Base-by-base conservation (phyloP, 2,329 filamentous ascomycete species). In the Ophiocordyceps sinensis region DNA sequence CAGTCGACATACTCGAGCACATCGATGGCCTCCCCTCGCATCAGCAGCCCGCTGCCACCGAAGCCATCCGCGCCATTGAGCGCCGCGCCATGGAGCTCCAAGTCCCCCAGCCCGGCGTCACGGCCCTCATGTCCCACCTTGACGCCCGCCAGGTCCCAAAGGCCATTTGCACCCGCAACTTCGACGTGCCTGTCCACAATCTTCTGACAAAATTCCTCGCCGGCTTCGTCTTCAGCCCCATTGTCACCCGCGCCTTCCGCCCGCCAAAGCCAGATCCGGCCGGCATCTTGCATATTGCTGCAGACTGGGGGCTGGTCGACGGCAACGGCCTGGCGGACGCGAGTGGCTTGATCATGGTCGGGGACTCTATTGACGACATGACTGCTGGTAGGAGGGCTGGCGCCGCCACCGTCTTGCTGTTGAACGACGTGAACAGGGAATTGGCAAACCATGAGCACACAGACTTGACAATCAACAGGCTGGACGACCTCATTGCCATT, bases 131-230 rank as follows among this genome's bases (percentile, higher is more conserved):
- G 84, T 64, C 75, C 43, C 94, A 91, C 58, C 76, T 96, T 15
- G 79, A 91, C 53, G 54, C 62, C 7, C 71, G 72, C 26, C 60
- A 63, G 6, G 58, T 95, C 28, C 76, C 67, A 50, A 91, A 93
- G 60, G 89, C 76, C 14, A 87, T 96, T 47, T 95, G 88, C 64
- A 96, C 91, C 3, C 75, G 91, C 54, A 96, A 98, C 65, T 96
- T 95, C 54, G 85, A 89, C 52, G 66, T 74, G 8, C 85, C 85
- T 6, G 85, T 91, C 2, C 63, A 70, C 37, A 80, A 88, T 58
- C 70, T 93, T 3, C 70, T 95, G 4, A 63, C 64, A 40, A 91
- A 79, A 38, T 91, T 91, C 58, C 69, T 95, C 9, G 67, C 73
- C 1, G 68, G 65, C 2, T 74, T 78, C 44, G 61, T 70, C 34